A percentile compares a stretch with the other conserved stretches of the same genome.
These are phyloP conservation scores for Phytophthora fragariae DNA, from an alignment of 352 stramenopile genomes.

Conservation along the genomic window DNA sequence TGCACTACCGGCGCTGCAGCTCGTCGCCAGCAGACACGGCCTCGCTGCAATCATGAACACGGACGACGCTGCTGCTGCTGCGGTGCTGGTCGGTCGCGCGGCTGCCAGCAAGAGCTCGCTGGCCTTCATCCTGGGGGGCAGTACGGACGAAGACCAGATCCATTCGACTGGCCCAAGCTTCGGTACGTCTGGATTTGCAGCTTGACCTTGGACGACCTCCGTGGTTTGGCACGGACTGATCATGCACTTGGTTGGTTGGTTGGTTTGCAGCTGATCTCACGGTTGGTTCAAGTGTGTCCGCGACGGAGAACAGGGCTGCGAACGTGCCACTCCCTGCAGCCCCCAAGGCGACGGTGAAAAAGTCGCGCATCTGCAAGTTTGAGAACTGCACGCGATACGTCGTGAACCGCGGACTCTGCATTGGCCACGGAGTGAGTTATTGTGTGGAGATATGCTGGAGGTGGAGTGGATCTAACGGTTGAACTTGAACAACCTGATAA, in stretches of 20 bases:
- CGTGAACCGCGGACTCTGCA: constrained; percentile 79
- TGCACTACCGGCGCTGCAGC: constrained; percentile 23
- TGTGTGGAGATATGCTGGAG: neutral
- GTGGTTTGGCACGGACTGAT: constrained; percentile 23
- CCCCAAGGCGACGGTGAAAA: constrained; percentile 49
- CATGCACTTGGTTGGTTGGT: constrained; percentile 26
- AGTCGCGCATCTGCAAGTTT: constrained; percentile 81
- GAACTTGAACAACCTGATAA: constrained; percentile 35
- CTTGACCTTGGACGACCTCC: neutral
- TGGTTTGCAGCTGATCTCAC: constrained; percentile 37
- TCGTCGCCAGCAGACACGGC: constrained; percentile 28
- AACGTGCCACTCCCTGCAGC: constrained; percentile 30
- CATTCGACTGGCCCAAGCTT: constrained; percentile 29
- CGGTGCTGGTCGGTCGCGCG: constrained; percentile 10
- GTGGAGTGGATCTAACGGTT: constrained; percentile 22
- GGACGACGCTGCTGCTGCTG: constrained; percentile 19
- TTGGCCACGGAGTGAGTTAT: constrained; percentile 65
- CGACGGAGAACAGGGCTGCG: constrained; percentile 32
- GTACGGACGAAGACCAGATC: constrained; percentile 36
- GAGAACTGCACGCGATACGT: constrained; percentile 80
- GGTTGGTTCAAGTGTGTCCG: constrained; percentile 21
- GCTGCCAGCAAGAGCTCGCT: constrained; percentile 52
- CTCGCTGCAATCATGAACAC: constrained; percentile 45
- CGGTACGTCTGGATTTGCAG: constrained; percentile 47
- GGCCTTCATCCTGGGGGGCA: constrained; percentile 51